Evolutionary conservation across 345 rosid genomes (phyloP), one percentile per base, ranked within the genome.

Genomic region (Carallia pectinifolia): DNA sequence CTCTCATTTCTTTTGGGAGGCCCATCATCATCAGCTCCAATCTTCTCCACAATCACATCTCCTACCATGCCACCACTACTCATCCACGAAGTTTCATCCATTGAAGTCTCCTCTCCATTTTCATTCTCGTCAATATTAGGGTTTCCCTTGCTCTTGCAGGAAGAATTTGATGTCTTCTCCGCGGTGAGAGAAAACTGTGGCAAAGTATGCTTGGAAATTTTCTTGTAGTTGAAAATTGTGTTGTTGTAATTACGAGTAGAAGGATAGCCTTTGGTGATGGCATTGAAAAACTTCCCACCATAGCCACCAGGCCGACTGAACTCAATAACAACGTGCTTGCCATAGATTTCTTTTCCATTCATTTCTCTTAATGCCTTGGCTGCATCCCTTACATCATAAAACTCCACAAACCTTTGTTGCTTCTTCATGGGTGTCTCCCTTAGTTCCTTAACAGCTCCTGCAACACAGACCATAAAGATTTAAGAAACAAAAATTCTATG

Each of bases 261-360:
- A 39, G 19, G 13, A 39, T 18, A 30, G 13, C 19, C 19, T 13
- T 75, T 60, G 66, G 76, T 6, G 58, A 39, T 12, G 60, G 77
- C 73, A 50, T 82, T 77, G 58, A 83, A 81, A 82, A 83, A 82
- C 74, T 73, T 90, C 75, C 77, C 83, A 61, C 69, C 70, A 40
- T 74, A 76, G 50, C 99, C 99, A 29, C 97, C 99, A 7, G 99
- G 97, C 6, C 99, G 93, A 59, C 97, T 91, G 62, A 90, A 91
- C 54, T 92, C 92, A 29, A 95, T 81, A 0, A 82, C 77, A 29
- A 95, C 79, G 3, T 71, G 80, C 70, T 76, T 83, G 2, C 97
- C 93, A 8, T 62, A 58, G 69, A 95, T 86, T 61, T 80, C 81
- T 73, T 82, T 82, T 0, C 97, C 99, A 67, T 91, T 76, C 97